Percentiles rank a stretch among this genome's conserved stretches.
Conservation (phyloP, 2,329 filamentous ascomycete genomes). For the Fusarium devonianum region DNA sequence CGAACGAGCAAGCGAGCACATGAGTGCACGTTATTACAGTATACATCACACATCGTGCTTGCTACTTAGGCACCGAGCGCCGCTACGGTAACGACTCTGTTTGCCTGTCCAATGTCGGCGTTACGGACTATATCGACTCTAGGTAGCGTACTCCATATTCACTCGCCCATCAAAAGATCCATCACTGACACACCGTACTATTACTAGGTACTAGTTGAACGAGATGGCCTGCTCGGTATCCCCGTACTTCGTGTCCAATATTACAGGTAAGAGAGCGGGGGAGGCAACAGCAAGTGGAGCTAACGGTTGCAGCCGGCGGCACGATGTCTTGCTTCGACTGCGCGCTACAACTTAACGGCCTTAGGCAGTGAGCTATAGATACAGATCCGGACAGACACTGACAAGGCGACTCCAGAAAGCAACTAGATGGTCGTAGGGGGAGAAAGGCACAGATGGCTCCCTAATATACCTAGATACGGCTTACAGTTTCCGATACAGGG, state of each 20-base stretch:
- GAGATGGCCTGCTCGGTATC: conserved; percentile 17
- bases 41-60: not conserved
- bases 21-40: conserved; percentile 3
- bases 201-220: too few species aligned
- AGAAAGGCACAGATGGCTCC: too few species aligned
- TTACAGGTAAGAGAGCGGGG: conserved; percentile 30
- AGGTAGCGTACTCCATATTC: too few species aligned
- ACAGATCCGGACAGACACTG: not conserved
- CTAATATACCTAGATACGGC: too few species aligned
- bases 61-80: not conserved
- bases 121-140: conserved; percentile 7
- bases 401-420: too few species aligned
- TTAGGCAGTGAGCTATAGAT: conserved; percentile 18
- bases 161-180: conserved; percentile 5
- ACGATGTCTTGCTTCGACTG: conserved; percentile 39
- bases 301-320: conserved; percentile 38
- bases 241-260: too few species aligned
- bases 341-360: conserved; percentile 26
- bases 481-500: too few species aligned
- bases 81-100: conserved; percentile 14
- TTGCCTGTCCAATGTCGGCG: not conserved
- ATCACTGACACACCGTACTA: too few species aligned
- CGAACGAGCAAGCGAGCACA: conserved; percentile 23
- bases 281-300: conserved; percentile 34
- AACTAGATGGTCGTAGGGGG: too few species aligned